Base-by-base conservation (phyloP, 495 filamentous ascomycete species). In the Staphylotrichum longicolle region DNA sequence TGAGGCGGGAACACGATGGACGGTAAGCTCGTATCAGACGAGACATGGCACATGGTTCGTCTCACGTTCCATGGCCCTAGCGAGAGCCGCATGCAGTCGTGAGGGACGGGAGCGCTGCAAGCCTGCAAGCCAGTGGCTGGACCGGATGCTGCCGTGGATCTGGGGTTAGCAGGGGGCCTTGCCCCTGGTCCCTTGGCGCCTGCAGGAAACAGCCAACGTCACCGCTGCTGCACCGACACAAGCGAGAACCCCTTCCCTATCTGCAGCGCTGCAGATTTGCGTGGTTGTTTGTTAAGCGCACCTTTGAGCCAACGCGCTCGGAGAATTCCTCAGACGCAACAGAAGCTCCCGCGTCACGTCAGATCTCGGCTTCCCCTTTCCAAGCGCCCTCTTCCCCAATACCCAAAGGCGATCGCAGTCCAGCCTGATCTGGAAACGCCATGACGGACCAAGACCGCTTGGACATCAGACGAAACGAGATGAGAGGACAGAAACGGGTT, bases 11-110 rank as follows among this genome's bases (percentile, higher is more conserved):
- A 27, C 20, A 27, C 20, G 20, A 27, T 33, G 39, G 54, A 3
- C 12, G 40, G 4, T 32, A 27, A 5, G 7, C 34, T 44, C 47
- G 64, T 66, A 74, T 74, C 71, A 74, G 70, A 74, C 70, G 63
- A 64, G 66, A 62, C 59, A 57, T 74, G 71, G 68, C 66, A 74
- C 71, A 62, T 55, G 55, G 64, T 41, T 44, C 53, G 71, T 74
- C 68, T 70, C 70, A 69, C 11, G 12, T 62, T 42, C 12, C 15
- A 39, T 10, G 34, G 62, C 37, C 35, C 45, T 59, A 64, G 63
- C 49, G 54, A 53, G 71, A 73, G 69, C 69, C 71, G 69, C 69
- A 70, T 63, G 64, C 66, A 51, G 37, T 27, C 20, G 20, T 1
- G 20, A 27, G 20, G 20, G 20, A 27, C 20, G 42, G 44, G 54